Conservation (phyloP, 495 filamentous ascomycete genomes). For the Annulohypoxylon moriforme region DNA sequence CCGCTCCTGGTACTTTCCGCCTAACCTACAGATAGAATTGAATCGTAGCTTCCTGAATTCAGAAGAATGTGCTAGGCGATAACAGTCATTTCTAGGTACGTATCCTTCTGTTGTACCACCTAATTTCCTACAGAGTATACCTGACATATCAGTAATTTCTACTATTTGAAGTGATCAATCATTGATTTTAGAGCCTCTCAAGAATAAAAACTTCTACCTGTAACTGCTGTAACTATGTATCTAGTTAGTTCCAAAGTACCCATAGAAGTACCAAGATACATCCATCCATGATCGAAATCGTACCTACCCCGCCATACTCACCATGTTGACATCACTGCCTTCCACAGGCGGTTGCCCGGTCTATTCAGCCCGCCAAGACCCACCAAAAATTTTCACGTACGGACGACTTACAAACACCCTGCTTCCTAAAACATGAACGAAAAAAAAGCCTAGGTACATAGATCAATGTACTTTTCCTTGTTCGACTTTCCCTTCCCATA, state of each 20-base stretch:
- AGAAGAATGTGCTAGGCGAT: slow-evolving; percentile 23
- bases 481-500: slow-evolving; percentile 5
- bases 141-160: not conserved
- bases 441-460: slow-evolving; percentile 13
- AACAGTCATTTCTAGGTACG: slow-evolving; percentile 9
- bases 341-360: slow-evolving; percentile 15
- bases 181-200: not conserved
- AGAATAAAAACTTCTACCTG: not conserved
- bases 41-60: slow-evolving; percentile 30
- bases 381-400: slow-evolving; percentile 17
- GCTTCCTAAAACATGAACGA: not conserved
- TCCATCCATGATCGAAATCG: not conserved
- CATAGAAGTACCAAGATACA: slow-evolving; percentile 5
- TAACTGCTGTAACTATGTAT: not conserved
- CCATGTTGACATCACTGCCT: slow-evolving; percentile 39
- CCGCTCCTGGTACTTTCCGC: slow-evolving; percentile 44
- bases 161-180: not conserved
- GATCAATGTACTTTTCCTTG: slow-evolving; percentile 20
- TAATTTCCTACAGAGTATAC: not conserved
- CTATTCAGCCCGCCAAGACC: slow-evolving; percentile 28
- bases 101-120: not conserved
- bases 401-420: not conserved
- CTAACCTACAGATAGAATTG: slow-evolving; percentile 24
- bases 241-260: not conserved
- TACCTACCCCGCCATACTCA: slow-evolving; percentile 37